phyloP scores from a whole-genome alignment of 2,329 filamentous ascomycete species.

The Stachybotrys chartarum region DNA sequence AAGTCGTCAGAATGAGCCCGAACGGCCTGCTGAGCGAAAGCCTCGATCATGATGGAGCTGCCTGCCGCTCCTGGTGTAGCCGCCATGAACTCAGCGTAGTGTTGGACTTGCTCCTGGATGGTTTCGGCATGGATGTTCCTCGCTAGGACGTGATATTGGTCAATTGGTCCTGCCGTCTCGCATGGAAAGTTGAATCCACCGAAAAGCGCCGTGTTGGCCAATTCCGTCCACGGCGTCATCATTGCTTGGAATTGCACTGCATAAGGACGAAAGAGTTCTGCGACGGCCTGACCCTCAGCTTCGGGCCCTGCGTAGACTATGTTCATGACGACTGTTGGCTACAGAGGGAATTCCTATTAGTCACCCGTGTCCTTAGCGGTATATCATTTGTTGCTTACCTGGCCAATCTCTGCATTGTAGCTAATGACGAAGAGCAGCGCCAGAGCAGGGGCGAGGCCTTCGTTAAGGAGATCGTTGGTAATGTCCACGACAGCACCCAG shows the following conservation, averaged over 20 bases:
- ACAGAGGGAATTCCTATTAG: not conserved
- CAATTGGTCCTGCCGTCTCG: not conserved
- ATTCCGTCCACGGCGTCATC: constrained; percentile 3
- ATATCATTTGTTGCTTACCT: not conserved
- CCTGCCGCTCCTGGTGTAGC: constrained; percentile 7
- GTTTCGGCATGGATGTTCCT: not conserved
- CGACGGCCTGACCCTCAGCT: constrained; percentile 29
- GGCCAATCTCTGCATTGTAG: not conserved
- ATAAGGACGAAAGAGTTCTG: constrained; percentile 35
- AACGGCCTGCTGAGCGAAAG: constrained; percentile 39
- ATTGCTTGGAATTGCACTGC: constrained; percentile 24
- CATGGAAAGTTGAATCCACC: not conserved
- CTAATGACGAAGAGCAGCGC: not conserved
- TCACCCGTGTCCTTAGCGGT: not conserved
- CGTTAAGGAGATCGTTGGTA: not conserved
- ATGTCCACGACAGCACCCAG: not conserved
- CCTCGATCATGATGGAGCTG: constrained; percentile 47
- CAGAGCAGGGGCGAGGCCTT: not conserved
- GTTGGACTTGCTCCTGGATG: not conserved
- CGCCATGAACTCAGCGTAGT: not conserved
- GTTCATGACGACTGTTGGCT: constrained; percentile 26
- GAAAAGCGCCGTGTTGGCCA: not conserved
- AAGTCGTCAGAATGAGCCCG: constrained; percentile 1
- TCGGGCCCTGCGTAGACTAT: constrained; percentile 36
- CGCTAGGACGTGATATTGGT: not conserved